These are phyloP conservation scores for Tetragonia tetragonoides DNA, from an alignment of 148 eudicot species.

Conservation along the genomic window DNA sequence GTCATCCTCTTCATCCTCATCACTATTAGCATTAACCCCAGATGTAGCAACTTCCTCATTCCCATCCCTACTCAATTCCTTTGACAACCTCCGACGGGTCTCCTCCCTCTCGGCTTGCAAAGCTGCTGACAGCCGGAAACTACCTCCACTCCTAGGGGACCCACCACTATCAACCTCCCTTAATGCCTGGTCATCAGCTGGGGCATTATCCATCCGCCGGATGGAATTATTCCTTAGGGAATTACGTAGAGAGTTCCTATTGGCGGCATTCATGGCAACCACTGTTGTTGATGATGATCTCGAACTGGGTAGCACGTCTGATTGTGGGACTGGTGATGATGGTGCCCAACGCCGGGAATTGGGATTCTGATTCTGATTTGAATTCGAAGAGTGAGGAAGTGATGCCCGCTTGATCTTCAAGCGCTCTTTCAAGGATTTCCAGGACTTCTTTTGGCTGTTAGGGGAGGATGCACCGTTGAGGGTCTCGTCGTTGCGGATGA, in stretches of 20 bases:
- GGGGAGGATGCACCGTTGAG: constrained; percentile 13
- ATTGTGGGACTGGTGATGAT: constrained; percentile 8
- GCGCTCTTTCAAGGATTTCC: constrained; percentile 40
- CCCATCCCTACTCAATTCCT: constrained; percentile 25
- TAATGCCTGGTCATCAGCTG: constrained; percentile 25
- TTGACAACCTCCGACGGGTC: constrained; percentile 37
- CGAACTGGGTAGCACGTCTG: constrained; percentile 16
- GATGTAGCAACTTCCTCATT: constrained; percentile 19
- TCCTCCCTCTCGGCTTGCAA: constrained; percentile 45
- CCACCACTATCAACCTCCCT: constrained; percentile 32
- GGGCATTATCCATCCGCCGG: constrained; percentile 23
- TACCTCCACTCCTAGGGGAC: constrained; percentile 36
- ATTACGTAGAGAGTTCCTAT: constrained; percentile 24
- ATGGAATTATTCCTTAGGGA: constrained; percentile 28
- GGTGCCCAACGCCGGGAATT: constrained; percentile 20
- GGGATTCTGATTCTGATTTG: constrained; percentile 15
- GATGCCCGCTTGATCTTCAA: constrained; percentile 25
- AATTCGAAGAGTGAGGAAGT: background rate
- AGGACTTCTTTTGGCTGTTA: constrained; percentile 28
- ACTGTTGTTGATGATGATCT: background rate
- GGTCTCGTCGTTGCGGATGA: constrained; percentile 45
- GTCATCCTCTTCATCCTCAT: constrained; percentile 10
- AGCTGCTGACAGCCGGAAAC: constrained; percentile 46
- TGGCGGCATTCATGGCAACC: constrained; percentile 8
- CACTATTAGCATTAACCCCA: background rate